Percentiles rank a stretch among this genome's conserved stretches.
Evolutionary conservation across 2,329 filamentous ascomycete species (phyloP).

Genomic region (Grosmannia serpens): DNA sequence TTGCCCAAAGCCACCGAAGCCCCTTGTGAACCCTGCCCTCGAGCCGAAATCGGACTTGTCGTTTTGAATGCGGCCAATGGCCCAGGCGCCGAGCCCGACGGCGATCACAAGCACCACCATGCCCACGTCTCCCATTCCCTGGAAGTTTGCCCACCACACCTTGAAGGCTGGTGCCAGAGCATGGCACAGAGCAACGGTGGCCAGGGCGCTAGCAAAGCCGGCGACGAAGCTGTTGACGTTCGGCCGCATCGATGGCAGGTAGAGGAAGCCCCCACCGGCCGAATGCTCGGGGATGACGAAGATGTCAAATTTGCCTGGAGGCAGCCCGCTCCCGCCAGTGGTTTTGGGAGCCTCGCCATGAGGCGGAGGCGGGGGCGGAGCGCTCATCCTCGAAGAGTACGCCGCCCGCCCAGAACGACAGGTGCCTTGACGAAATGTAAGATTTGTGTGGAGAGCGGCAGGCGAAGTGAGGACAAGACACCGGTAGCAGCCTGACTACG

Average conservation of each 20-base stretch:
- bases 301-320: slow-evolving; percentile 89
- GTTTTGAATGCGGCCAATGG: slow-evolving; percentile 54
- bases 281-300: slow-evolving; percentile 93
- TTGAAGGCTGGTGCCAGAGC: slow-evolving; percentile 62
- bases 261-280: slow-evolving; percentile 78
- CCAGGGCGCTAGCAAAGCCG: slow-evolving; percentile 66
- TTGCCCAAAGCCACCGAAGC: neutral
- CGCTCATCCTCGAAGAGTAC: slow-evolving; percentile 26
- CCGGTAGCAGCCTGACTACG: neutral
- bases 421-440: neutral
- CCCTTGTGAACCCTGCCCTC: neutral
- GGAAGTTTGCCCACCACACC: slow-evolving; percentile 59
- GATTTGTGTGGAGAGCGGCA: neutral
- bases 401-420: neutral
- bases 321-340: slow-evolving; percentile 44
- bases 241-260: slow-evolving; percentile 79
- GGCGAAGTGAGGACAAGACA: neutral
- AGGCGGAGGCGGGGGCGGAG: slow-evolving; percentile 73
- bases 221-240: slow-evolving; percentile 86
- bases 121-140: slow-evolving; percentile 61
- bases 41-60: slow-evolving; percentile 19
- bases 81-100: slow-evolving; percentile 71
- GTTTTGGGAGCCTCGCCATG: slow-evolving; percentile 70
- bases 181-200: slow-evolving; percentile 61
- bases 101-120: slow-evolving; percentile 60